Percentiles rank a stretch among this genome's conserved stretches.
Evolutionary conservation across 1,139 yeast genomes (phyloP).

Genomic region (Hyphopichia fennica): DNA sequence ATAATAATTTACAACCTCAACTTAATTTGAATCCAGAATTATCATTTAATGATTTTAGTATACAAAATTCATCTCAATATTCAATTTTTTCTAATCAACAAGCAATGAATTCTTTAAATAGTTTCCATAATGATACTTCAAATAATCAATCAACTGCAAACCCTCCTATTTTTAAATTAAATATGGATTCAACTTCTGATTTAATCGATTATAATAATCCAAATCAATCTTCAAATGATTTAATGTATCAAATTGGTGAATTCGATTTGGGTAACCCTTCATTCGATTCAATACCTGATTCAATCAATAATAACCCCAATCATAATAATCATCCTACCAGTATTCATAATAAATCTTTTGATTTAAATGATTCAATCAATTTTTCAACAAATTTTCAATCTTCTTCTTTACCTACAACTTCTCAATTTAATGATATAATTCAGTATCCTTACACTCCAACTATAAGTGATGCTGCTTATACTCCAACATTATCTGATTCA

Average conservation of each 20-base stretch:
- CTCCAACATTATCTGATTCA: constrained; percentile 23
- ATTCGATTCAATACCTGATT: constrained; percentile 30
- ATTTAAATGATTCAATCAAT: constrained; percentile 1
- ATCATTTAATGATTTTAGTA: constrained; percentile 1
- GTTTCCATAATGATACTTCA: constrained; percentile 5
- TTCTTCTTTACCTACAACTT: not conserved
- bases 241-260: constrained; percentile 25
- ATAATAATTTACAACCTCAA: not conserved
- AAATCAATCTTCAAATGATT: constrained; percentile 14
- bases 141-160: constrained; percentile 8
- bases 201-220: constrained; percentile 5
- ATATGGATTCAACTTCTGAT: constrained; percentile 16
- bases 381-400: not conserved
- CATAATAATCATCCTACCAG: constrained; percentile 1
- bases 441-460: constrained; percentile 16
- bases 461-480: constrained; percentile 16
- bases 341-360: no score
- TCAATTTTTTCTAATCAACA: constrained; percentile 27
- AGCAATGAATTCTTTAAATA: constrained; percentile 16
- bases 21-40: not conserved
- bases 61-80: constrained; percentile 13
- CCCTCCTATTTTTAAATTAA: constrained; percentile 15
- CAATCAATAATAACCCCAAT: constrained; percentile 6
- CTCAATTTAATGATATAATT: not conserved
- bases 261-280: constrained; percentile 29